A percentile compares a stretch with the other conserved stretches of the same genome.
These are phyloP conservation scores for Penicillium canescens DNA, from an alignment of 495 filamentous ascomycete genomes.

Conservation along the genomic window DNA sequence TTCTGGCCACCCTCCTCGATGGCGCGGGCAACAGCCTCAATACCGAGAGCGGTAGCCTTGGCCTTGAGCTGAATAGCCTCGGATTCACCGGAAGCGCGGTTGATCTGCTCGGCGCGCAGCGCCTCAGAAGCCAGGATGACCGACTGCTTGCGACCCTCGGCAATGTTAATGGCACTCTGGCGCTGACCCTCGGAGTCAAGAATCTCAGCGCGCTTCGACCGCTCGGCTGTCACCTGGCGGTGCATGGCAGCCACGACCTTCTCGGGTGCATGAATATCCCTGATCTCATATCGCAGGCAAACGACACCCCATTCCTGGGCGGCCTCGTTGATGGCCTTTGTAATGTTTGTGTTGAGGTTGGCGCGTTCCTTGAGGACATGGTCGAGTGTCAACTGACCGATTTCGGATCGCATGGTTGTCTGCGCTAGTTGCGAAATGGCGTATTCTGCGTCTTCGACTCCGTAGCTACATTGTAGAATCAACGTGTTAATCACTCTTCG, in stretches of 20 bases:
- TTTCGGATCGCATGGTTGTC: conserved; percentile 98
- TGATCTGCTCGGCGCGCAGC: conserved; percentile 86
- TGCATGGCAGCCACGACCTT: conserved; percentile 97
- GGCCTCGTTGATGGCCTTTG: conserved; percentile 95
- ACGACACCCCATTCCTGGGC: conserved; percentile 95
- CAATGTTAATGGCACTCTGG: conserved; percentile 97
- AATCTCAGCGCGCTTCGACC: conserved; percentile 95
- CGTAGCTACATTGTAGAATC: conserved; percentile 64
- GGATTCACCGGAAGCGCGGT: conserved; percentile 85
- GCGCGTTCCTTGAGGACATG: conserved; percentile 97
- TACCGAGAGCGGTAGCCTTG: conserved; percentile 81
- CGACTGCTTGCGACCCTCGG: conserved; percentile 92
- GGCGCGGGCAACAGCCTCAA: conserved; percentile 75
- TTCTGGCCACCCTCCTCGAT: conserved; percentile 69
- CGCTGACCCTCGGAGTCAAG: conserved; percentile 93
- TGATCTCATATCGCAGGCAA: conserved; percentile 95
- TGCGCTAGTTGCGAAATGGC: conserved; percentile 97
- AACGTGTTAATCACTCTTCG: conserved; percentile 11
- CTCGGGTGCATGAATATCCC: conserved; percentile 95
- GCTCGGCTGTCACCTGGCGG: conserved; percentile 93
- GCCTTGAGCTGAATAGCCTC: conserved; percentile 88
- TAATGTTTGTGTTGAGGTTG: conserved; percentile 95
- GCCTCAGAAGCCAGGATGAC: conserved; percentile 96
- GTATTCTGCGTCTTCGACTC: conserved; percentile 98
- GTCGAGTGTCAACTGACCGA: conserved; percentile 93